Evolutionary conservation across 371 early-diverging fungal genomes (phyloP).

Genomic region (Mortierella sp.): DNA sequence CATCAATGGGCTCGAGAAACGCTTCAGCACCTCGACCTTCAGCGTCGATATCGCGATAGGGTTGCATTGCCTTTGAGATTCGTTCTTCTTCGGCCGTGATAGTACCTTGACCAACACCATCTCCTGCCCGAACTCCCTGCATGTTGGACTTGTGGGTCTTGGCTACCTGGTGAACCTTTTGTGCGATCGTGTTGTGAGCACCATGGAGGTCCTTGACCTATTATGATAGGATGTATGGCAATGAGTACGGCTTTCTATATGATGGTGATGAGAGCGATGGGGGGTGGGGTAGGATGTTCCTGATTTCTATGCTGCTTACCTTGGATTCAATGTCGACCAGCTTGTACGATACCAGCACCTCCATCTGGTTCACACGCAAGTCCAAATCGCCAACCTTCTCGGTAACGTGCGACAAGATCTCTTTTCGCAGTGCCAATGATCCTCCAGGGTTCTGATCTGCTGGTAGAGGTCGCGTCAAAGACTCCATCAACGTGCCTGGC

Average conservation of each 20-base stretch:
- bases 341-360: conserved; percentile 51
- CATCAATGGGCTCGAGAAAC: conserved; percentile 23
- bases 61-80: conserved; percentile 29
- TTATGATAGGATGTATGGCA: neutral
- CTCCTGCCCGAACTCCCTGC: conserved; percentile 45
- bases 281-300: too few relatives aligned
- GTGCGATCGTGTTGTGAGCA: conserved; percentile 50
- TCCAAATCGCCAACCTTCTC: conserved; percentile 53
- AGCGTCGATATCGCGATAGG: conserved; percentile 44
- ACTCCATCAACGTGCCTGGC: conserved; percentile 42
- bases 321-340: conserved; percentile 53
- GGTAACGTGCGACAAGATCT: conserved; percentile 49
- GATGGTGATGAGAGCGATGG: too few relatives aligned
- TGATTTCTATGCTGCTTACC: conserved; percentile 21
- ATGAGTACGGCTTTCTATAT: too few relatives aligned
- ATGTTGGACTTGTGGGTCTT: conserved; percentile 50
- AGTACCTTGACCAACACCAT: conserved; percentile 37
- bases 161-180: conserved; percentile 53
- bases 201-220: conserved; percentile 53
- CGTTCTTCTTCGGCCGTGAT: conserved; percentile 37
- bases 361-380: conserved; percentile 53
- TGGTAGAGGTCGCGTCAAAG: conserved; percentile 34
- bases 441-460: conserved; percentile 44
- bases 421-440: conserved; percentile 43
- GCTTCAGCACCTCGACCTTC: conserved; percentile 30